A percentile compares a stretch with the other conserved stretches of the same genome.
Evolutionary conservation across 805 yeast species (phyloP).

Genomic region (Zygosaccharomyces lentus): DNA sequence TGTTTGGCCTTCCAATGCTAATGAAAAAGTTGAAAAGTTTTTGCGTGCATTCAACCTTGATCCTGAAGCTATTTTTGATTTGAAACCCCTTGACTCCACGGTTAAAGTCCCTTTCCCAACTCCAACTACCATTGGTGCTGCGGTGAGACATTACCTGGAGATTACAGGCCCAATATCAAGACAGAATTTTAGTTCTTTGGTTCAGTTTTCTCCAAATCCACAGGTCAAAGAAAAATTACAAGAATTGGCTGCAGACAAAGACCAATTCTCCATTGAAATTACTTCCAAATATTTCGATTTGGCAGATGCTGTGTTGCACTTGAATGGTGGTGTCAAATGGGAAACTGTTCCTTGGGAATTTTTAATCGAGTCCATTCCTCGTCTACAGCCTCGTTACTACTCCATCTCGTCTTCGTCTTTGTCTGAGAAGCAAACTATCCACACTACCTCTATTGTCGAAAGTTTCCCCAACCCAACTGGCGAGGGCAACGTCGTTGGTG

Average conservation of each 20-base stretch:
- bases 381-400: constrained; percentile 89
- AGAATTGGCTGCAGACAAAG: constrained; percentile 63
- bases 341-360: constrained; percentile 73
- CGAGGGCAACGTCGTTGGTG: constrained; percentile 51
- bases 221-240: constrained; percentile 39
- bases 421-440: constrained; percentile 67
- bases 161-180: constrained; percentile 92
- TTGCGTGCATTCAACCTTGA: constrained; percentile 57
- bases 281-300: constrained; percentile 60
- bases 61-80: constrained; percentile 51
- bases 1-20: constrained; percentile 86
- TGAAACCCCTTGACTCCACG: constrained; percentile 69
- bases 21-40: constrained; percentile 67
- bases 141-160: constrained; percentile 80
- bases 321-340: constrained; percentile 74
- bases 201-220: constrained; percentile 76
- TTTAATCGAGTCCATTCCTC: constrained; percentile 73
- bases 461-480: constrained; percentile 38
- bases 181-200: constrained; percentile 68
- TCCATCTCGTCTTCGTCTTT: constrained; percentile 89
- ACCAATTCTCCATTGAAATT: constrained; percentile 59
- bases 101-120: constrained; percentile 59
- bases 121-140: constrained; percentile 87
- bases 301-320: constrained; percentile 62
- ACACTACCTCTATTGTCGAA: constrained; percentile 92